Base-by-base conservation (phyloP, 805 yeast genomes). In the Kluyveromyces aestuarii region DNA sequence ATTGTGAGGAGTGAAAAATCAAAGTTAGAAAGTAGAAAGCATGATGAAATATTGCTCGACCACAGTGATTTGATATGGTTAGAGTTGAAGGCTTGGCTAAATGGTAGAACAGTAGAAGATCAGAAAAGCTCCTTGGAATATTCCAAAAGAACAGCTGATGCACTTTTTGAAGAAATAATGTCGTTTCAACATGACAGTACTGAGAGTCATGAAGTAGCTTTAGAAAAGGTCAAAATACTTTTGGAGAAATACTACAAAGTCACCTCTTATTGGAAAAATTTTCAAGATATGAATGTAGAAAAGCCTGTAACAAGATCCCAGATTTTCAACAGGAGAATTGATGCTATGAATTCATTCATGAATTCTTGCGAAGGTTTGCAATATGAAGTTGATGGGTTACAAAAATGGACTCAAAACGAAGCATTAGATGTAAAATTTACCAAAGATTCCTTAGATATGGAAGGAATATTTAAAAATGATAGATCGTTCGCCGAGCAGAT, bases 1-100 rank as follows among this genome's bases (percentile, higher is more conserved):
- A 96, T 93, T 47, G 89, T 93, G 18, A 78, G 84, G 36, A 83
- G 91, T 11, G 99, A 93, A 60, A 93, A 91, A 67, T 82, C 87
- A 4, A 82, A 82, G 64, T 73, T 86, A 48, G 80, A 78, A 14
- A 77, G 75, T 46, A 81, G 73, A 49, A 55, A 55, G 13, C 52
- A 56, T 27, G 63, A 62, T 48, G 83, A 80, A 54, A 72, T 81
- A 6, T 17, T 43, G 8, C 21, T 71, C 79, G 6, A 76, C 77
- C 61, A 80, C 80, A 53, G 86, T 84, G 56, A 87, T 81, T 51
- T 43, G 18, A 68, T 88, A 37, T 93, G 99, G 99, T 67, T 87
- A 48, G 96, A 91, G 21, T 76, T 93, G 17, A 73, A 87, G 45
- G 90, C 98, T 1, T 87, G 85, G 66, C 73, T 86, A 45, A 80